Evolutionary conservation across 2,329 filamentous ascomycete species (phyloP), one percentile per base, ranked within the genome.

Genomic region (Aspergillus ochraceus): DNA sequence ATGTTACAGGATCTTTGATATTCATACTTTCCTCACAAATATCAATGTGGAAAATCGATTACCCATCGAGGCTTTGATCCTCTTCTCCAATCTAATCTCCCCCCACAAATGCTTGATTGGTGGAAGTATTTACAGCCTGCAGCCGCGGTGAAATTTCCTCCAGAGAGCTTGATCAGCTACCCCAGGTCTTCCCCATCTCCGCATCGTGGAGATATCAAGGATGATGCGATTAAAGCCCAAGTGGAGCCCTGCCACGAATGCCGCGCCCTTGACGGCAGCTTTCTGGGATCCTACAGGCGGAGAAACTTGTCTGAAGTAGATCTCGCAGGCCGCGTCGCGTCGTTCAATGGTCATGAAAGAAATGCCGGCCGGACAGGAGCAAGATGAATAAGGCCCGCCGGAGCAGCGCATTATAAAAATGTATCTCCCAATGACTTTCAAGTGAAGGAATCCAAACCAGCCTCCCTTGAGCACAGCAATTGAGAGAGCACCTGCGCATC

Each of bases 281-380:
- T 36, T 36, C 32, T 36, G 8, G 32, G 32, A 36, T 69, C 52
- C 59, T 62, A 70, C 61, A 70, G 67, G 68, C 62, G 68, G 68
- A 69, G 59, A 69, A 70, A 70, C 58, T 60, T 50, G 32, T 36
- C 11, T 36, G 32, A 36, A 10, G 8, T 29, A 19, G 20, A 24
- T 42, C 22, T n/a, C 17, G 45, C 52, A 36, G 22, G 45, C 22
- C 24, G 8, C 24, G 26, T 29, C 26, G 26, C 8, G 29, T 47
- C 39, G 32, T 36, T 12, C 32, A 11, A 36, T 36, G 4, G 12
- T 3, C 10, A 36, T 36, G 32, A 14, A 14, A 14, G 32, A 36
- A 36, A 36, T 36, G 32, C 32, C 32, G 32, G 11, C 32, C 10
- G 32, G 32, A 9, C 26, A 29, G 26, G 26, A 9, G 32, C 32